phyloP scores from a whole-genome alignment of 768 basidiomycete species.

The Lyophyllum semitale region DNA sequence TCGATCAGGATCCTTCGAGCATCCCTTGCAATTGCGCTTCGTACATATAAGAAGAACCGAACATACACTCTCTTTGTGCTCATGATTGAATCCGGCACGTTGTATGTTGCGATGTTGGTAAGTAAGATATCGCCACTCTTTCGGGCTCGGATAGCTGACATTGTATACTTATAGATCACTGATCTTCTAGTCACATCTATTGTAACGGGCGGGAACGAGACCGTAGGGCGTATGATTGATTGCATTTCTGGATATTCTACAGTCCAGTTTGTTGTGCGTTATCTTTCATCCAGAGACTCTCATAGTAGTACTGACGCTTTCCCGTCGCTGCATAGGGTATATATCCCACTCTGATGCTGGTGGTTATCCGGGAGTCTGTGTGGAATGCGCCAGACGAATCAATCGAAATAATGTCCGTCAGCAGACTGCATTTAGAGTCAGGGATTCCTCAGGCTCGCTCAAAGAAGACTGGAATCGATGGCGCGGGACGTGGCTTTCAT shows the following conservation, averaged over 20 bases:
- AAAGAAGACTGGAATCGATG: neutral
- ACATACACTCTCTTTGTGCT: neutral
- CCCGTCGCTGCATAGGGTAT: neutral
- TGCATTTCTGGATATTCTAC: neutral
- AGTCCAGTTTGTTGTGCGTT: neutral
- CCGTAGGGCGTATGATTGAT: neutral
- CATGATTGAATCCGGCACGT: neutral
- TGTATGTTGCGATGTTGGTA: neutral
- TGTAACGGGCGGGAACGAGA: neutral
- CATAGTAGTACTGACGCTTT: neutral
- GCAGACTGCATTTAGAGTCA: neutral
- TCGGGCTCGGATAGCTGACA: neutral
- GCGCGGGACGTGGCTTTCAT: neutral
- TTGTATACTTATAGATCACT: neutral
- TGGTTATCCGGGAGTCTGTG: neutral
- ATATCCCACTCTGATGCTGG: neutral
- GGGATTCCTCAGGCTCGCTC: neutral
- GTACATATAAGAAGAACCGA: neutral
- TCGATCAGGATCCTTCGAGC: neutral
- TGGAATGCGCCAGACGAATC: neutral
- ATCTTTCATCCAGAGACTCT: neutral
- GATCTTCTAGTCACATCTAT: neutral
- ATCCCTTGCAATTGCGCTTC: neutral
- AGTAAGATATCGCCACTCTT: neutral
- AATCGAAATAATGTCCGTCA: neutral